Evolutionary conservation across 495 filamentous ascomycete genomes (phyloP), one percentile per base, ranked within the genome.

Genomic region (Entonaema liquescens): DNA sequence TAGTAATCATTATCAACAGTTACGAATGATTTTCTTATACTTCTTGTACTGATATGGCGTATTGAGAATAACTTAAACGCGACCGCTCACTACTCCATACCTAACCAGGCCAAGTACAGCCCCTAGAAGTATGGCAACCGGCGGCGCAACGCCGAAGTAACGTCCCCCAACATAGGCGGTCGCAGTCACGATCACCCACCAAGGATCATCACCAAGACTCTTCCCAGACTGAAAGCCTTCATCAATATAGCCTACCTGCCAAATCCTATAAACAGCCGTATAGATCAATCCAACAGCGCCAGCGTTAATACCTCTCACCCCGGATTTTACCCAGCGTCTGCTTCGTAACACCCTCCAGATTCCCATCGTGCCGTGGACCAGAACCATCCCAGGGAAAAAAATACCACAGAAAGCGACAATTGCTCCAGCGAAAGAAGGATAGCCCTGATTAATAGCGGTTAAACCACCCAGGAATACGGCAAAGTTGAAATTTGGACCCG

Each of bases 401-500:
- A 95, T 96, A 1, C 87, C 92, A 0, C 93, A 11, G 65, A 81
- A 90, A 5, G 83, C 89, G n/a, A 94, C 66, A 0, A 92, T 19
- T 0, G 92, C 91, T 5, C 79, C 79, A 0, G 70, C 75, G 0
- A 84, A 65, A 6, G 76, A 60, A 38, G 66, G 73, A 1, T 79
- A 59, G 0, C 77, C 75, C 13, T 44, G 61, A 5, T 76, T 76
- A 13, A 82, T 73, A 0, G 91, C 85, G 0, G 83, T 80, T 42
- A 95, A 80, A 5, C 85, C 79, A 25, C 93, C 92, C 12, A 95
- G 83, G 71, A 89, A 95, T 13, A 95, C 91, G 3, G 90, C 91
- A 72, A 95, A 94, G 76, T 95, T 96, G 86, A 95, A 94, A 77
- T 96, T 95, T 0, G 93, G 93, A 0, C 93, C 92, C 0, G 92